phyloP scores from a whole-genome alignment of 164 flowering plant genomes.

The Piper longum region DNA sequence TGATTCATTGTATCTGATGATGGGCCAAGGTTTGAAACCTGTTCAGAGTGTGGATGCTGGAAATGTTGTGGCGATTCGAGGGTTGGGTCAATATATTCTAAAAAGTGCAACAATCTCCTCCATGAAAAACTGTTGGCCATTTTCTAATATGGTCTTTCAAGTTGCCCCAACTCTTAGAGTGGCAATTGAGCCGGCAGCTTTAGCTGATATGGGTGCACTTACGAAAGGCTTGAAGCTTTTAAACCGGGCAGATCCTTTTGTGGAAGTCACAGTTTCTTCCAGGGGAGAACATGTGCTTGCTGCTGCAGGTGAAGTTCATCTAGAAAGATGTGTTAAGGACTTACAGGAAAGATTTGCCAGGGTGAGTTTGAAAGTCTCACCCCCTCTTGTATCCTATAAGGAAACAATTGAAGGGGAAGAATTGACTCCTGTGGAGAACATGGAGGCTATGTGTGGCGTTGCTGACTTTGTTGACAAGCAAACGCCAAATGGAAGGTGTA shows the following conservation, averaged over 20 bases:
- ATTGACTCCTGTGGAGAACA: conserved; percentile 30
- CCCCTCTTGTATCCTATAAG: conserved; percentile 79
- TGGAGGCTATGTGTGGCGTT: conserved; percentile 30
- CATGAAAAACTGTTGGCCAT: conserved; percentile 76
- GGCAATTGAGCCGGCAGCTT: conserved; percentile 21
- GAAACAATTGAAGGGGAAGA: conserved; percentile 79
- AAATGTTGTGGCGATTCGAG: conserved; percentile 75
- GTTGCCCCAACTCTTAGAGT: conserved; percentile 83
- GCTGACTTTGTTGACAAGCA: conserved; percentile 53
- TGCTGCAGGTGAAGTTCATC: conserved; percentile 90
- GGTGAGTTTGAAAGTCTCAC: conserved; percentile 68
- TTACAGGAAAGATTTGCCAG: conserved; percentile 80
- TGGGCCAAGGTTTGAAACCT: conserved; percentile 83
- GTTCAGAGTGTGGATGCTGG: conserved; percentile 64
- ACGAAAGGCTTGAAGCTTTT: conserved; percentile 32
- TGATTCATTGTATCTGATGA: conserved; percentile 75
- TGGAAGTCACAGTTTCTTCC: conserved; percentile 72
- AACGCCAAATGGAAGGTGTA: conserved; percentile 73
- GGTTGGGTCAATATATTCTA: conserved; percentile 72
- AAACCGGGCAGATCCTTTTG: conserved; percentile 91
- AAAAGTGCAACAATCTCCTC: conserved; percentile 88
- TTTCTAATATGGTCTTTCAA: conserved; percentile 83
- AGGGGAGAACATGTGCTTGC: conserved; percentile 94
- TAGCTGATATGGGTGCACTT: too few relatives aligned
- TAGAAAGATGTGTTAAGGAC: conserved; percentile 38